Conservation (phyloP, 192 early-diverging fungal genomes). For the Coemansia sp. region DNA sequence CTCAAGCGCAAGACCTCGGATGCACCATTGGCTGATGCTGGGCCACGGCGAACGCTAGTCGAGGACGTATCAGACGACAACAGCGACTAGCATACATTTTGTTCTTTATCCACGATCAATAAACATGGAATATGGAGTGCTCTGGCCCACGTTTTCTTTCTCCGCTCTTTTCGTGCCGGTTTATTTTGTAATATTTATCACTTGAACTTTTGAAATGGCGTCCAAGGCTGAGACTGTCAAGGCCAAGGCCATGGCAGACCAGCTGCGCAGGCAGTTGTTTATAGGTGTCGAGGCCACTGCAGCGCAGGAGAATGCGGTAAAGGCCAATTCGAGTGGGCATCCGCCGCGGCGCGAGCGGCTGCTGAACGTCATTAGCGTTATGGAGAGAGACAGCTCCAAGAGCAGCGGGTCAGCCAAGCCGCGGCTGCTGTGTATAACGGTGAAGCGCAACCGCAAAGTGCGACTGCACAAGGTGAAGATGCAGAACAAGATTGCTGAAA, state of each 20-base stretch:
- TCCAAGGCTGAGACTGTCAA: constrained; percentile 43
- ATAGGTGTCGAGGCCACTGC: constrained; percentile 46
- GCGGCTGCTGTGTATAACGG: constrained; percentile 45
- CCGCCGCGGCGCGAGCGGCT: constrained; percentile 49
- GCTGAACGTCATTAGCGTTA: constrained; percentile 45
- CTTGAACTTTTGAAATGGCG: constrained; percentile 12
- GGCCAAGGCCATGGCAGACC: constrained; percentile 44
- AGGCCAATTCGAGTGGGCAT: constrained; percentile 32
- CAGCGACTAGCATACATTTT: constrained; percentile 8
- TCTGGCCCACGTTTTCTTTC: not conserved
- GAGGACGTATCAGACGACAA: constrained; percentile 48
- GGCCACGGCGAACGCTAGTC: constrained; percentile 30
- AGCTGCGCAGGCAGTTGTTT: constrained; percentile 36
- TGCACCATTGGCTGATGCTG: constrained; percentile 20
- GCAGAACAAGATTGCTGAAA: constrained; percentile 32
- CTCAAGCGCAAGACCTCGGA: constrained; percentile 18
- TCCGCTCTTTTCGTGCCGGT: no score
- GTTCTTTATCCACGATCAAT: no score
- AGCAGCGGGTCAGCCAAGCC: constrained; percentile 37
- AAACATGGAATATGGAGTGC: no score
- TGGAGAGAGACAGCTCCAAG: constrained; percentile 48
- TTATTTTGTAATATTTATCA: constrained; percentile 2
- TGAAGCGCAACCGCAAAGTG: constrained; percentile 51
- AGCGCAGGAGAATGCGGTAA: constrained; percentile 38
- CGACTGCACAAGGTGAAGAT: constrained; percentile 51